Evolutionary conservation across 2,329 filamentous ascomycete species (phyloP), one percentile per base, ranked within the genome.

Genomic region (Hymenoscyphus infarciens): DNA sequence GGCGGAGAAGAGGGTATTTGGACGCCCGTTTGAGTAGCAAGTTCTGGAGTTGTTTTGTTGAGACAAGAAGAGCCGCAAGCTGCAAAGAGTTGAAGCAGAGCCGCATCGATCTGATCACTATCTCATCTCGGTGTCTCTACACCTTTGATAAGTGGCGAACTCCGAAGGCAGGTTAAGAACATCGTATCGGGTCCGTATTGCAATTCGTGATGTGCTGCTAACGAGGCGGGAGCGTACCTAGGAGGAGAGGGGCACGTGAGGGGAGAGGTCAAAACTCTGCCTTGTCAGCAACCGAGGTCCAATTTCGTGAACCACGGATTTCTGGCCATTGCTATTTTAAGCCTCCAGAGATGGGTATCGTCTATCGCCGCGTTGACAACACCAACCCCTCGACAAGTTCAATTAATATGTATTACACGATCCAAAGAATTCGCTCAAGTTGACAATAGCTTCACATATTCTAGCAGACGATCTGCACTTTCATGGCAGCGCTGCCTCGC

Each of bases 401-500:
- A 49, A 49, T 25, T 25, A 49, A 49, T 49, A 49, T 49, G 42
- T 49, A 22, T 25, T 22, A 15, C 8, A 11, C 42, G 19, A 10
- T 49, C 42, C 7, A 49, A 19, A 22, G n/a, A 10, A 22, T 4
- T 22, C 19, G 19, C 19, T 22, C 10, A 22, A 49, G 42, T 25
- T 22, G 7, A 25, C n/a, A 49, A 3, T 49, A 49, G 8, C 42
- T 49, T 22, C 19, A 11, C 4, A 27, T 19, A 45, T 49, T 49
- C n/a, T 22, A 49, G n/a, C 42, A 11, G 42, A 11, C n/a, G 8
- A 52, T 35, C 16, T 53, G 25, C 25, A 42, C 52, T 42, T 35
- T 42, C 57, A 60, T 62, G 57, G 62, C 58, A 55, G 53, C 33
- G 10, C 33, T 15, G 29, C 29, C 2, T 35, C n/a, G 31, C 16